A percentile compares a stretch with the other conserved stretches of the same genome.
These are phyloP conservation scores for Saccharomyces kudriavzevii DNA, from an alignment of 805 yeast genomes.

Conservation along the genomic window DNA sequence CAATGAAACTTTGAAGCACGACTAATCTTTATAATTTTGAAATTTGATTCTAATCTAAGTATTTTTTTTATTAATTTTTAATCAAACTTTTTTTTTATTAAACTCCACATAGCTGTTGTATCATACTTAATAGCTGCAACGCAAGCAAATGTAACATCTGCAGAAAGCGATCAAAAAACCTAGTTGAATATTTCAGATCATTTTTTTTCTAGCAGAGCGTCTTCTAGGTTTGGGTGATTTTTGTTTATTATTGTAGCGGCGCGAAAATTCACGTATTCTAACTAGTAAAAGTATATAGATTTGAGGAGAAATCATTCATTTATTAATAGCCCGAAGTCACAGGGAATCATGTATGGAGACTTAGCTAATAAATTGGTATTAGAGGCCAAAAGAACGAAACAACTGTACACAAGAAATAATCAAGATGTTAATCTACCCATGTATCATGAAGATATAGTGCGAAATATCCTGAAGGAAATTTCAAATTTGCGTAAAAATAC, in stretches of 20 bases:
- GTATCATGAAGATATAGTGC: conserved; percentile 64
- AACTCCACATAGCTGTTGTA: not conserved
- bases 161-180: too few relatives aligned
- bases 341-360: conserved; percentile 75
- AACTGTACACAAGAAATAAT: conserved; percentile 37
- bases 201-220: too few relatives aligned
- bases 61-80: not conserved
- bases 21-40: conserved; percentile 31
- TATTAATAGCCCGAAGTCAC: not conserved
- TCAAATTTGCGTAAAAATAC: conserved; percentile 52
- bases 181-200: too few relatives aligned
- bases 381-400: conserved; percentile 75
- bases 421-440: conserved; percentile 37
- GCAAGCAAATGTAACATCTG: too few relatives aligned
- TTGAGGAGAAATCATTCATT: not conserved
- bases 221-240: not conserved
- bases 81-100: not conserved
- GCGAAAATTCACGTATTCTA: not conserved
- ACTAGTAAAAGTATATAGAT: not conserved
- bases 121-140: not conserved
- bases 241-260: not conserved
- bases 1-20: conserved; percentile 58
- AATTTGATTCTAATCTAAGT: not conserved
- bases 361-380: conserved; percentile 70
- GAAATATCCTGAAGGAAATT: conserved; percentile 64